Evolutionary conservation across 202 grass and related monocot species (phyloP).

Genomic region (Tripidium arundinaceum): DNA sequence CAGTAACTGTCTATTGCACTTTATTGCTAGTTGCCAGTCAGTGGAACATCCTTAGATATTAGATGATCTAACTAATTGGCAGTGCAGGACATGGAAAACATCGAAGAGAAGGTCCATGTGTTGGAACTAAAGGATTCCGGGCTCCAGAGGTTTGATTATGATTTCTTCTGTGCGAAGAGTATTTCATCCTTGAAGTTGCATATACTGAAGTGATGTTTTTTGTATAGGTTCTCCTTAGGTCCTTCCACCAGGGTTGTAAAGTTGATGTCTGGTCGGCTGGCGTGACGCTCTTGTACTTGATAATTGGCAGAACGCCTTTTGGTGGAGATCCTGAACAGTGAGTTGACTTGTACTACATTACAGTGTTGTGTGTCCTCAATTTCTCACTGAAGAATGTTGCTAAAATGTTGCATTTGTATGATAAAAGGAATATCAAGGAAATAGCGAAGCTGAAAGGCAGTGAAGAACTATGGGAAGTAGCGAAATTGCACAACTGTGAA

Average conservation of each 20-base stretch:
- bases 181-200: neutral
- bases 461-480: conserved; percentile 90
- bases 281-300: conserved; percentile 80
- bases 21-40: neutral
- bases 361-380: neutral
- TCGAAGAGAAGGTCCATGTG: conserved; percentile 91
- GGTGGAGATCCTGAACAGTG: conserved; percentile 86
- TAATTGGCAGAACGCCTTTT: conserved; percentile 76
- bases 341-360: conserved; percentile 36
- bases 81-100: conserved; percentile 61
- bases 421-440: conserved; percentile 84
- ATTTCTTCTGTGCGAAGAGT: neutral
- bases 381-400: neutral
- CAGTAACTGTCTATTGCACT: neutral
- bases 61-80: conserved; percentile 25
- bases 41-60: neutral
- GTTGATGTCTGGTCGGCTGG: conserved; percentile 92
- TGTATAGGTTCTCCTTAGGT: conserved; percentile 84
- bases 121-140: conserved; percentile 98
- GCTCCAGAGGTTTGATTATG: conserved; percentile 78
- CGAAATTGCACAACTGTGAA: conserved; percentile 79
- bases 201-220: conserved; percentile 30
- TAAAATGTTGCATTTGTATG: conserved; percentile 35
- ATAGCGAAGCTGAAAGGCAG: conserved; percentile 84
- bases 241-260: conserved; percentile 89